Evolutionary conservation across 1,139 yeast genomes (phyloP).

Genomic region (Zygosaccharomyces sapae): DNA sequence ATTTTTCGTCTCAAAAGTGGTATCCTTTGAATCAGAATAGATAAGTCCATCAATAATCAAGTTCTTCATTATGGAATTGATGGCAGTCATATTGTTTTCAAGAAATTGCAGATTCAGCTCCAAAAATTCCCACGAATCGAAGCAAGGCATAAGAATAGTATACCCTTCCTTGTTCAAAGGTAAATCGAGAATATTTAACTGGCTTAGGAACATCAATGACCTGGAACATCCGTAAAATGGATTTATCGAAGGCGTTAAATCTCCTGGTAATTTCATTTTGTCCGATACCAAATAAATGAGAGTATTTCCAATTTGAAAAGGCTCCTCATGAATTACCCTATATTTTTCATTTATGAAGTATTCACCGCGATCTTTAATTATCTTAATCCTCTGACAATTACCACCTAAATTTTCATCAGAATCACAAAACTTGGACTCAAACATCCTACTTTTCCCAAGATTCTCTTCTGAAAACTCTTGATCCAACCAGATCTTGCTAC

Average conservation of each 20-base stretch:
- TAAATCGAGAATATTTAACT: constrained; percentile 45
- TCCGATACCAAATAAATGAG: constrained; percentile 60
- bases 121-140: constrained; percentile 64
- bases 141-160: constrained; percentile 76
- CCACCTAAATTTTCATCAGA: constrained; percentile 41
- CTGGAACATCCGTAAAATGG: constrained; percentile 52
- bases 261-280: constrained; percentile 53
- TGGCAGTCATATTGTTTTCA: constrained; percentile 47
- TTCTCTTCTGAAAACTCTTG: constrained; percentile 20
- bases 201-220: constrained; percentile 48
- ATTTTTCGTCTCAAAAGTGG: constrained; percentile 34
- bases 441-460: constrained; percentile 35
- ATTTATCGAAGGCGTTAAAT: constrained; percentile 49
- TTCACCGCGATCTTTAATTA: constrained; percentile 40
- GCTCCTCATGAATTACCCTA: constrained; percentile 43
- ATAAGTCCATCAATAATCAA: constrained; percentile 59
- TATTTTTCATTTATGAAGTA: constrained; percentile 47
- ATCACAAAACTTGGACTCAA: constrained; percentile 44
- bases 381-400: constrained; percentile 46
- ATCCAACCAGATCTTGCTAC: constrained; percentile 41
- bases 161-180: constrained; percentile 54
- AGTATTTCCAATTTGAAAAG: constrained; percentile 50
- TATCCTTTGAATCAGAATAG: constrained; percentile 57
- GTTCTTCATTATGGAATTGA: constrained; percentile 52
- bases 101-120: constrained; percentile 63